phyloP scores from a whole-genome alignment of 495 filamentous ascomycete genomes.

The Trichoderma parareesei region DNA sequence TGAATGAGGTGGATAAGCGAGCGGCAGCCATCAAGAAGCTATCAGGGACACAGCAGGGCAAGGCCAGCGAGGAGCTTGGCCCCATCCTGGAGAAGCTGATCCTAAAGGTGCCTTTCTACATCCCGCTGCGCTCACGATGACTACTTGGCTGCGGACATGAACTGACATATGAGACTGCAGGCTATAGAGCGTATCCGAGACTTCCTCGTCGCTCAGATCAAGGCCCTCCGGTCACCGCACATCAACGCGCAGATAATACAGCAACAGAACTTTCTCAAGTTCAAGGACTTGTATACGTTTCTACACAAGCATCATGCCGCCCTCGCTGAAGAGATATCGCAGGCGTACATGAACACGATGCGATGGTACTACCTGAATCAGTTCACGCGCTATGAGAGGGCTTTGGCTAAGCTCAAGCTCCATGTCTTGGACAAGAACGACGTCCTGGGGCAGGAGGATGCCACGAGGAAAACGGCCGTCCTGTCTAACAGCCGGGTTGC shows the following conservation, averaged over 20 bases:
- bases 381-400: conserved; percentile 78
- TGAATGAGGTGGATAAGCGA: conserved; percentile 78
- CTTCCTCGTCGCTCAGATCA: conserved; percentile 88
- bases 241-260: conserved; percentile 96
- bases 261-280: conserved; percentile 77
- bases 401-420: conserved; percentile 76
- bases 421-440: conserved; percentile 78
- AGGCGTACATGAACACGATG: conserved; percentile 98
- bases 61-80: conserved; percentile 72
- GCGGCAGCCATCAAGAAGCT: conserved; percentile 59
- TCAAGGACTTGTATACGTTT: conserved; percentile 81
- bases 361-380: conserved; percentile 93
- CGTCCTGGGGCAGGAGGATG: conserved; percentile 71
- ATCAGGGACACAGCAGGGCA: conserved; percentile 53
- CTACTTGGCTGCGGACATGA: neutral
- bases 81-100: conserved; percentile 77
- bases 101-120: conserved; percentile 51
- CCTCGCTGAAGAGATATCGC: conserved; percentile 78
- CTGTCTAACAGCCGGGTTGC: conserved; percentile 38
- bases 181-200: conserved; percentile 91
- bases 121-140: neutral
- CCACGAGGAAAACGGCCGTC: conserved; percentile 47
- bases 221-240: conserved; percentile 82
- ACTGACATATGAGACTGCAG: conserved; percentile 27
- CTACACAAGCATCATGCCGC: conserved; percentile 67